Evolutionary conservation across 768 basidiomycete species (phyloP), one percentile per base, ranked within the genome.

Genomic region (Phanerochaete sordida): DNA sequence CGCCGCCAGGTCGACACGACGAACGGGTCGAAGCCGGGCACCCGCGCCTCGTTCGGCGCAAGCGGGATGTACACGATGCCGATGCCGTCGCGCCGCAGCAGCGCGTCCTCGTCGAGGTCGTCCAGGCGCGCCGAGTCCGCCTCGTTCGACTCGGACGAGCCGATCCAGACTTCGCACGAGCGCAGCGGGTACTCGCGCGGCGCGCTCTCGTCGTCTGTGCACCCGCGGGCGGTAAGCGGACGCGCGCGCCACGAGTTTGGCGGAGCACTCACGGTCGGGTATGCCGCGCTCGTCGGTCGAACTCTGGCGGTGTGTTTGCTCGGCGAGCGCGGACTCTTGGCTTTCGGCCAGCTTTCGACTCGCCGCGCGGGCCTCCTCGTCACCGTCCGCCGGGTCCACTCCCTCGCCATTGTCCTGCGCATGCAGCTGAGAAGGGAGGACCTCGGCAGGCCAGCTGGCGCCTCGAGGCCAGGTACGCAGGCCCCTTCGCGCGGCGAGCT

Each of bases 101-200:
- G 64, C 13, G 68, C 66, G 6, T 62, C 68, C 39, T 69, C 68
- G 55, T 69, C 68, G 24, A 69, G 64, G 37, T 69, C 68, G 47
- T 69, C 68, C 16, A 69, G 60, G 23, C 68, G 65, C 8, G 66
- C 63, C 6, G 66, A 62, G 7, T 57, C 58, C 15, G 56, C 52
- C 16, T 63, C 64, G 33, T 60, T 16, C 15, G 64, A 21, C 37
- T 61, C 52, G 8, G 68, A 69, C 13, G 68, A 68, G 7, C 68
- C 68, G 19, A 69, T 69, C 68, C 68, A 69, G 7, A 69, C 66
- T 45, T 69, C 68, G 56, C 68, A 69, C 21, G 65, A 26, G 26
- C 61, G 59, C 9, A 67, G 68, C 12, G 65, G 21, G 26, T 59
- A 56, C 9, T 64, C 1, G 31, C 49, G 44, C 45, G 46, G 57